Evolutionary conservation across 306 rosid genomes (phyloP).

Genomic region (Astragalus membranaceus): DNA sequence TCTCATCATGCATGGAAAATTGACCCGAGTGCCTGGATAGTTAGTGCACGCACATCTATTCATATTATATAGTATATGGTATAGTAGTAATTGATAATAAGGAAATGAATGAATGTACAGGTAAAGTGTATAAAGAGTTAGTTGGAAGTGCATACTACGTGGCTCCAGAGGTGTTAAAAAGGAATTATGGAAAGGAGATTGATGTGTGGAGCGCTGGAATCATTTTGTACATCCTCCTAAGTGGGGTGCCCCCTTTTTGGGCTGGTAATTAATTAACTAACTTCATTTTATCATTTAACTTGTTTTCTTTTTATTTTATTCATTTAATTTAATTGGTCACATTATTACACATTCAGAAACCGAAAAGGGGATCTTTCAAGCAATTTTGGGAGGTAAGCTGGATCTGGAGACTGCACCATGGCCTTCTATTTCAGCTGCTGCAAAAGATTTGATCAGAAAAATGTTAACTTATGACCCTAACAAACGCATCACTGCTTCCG

Average conservation of each 20-base stretch:
- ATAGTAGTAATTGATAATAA: too few species aligned
- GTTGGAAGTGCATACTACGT: conserved; percentile 90
- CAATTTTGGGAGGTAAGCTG: conserved; percentile 41
- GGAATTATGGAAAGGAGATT: conserved; percentile 81
- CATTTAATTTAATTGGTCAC: too few species aligned
- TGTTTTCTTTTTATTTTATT: too few species aligned
- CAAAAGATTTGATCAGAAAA: conserved; percentile 75
- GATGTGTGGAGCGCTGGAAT: conserved; percentile 97
- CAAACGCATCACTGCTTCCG: conserved; percentile 75
- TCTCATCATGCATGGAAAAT: too few species aligned
- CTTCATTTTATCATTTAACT: too few species aligned
- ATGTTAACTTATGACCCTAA: conserved; percentile 62
- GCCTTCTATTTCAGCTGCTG: conserved; percentile 77
- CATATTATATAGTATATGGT: too few species aligned
- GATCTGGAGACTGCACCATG: conserved; percentile 71
- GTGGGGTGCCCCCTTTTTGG: conserved; percentile 96
- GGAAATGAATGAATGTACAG: conserved; percentile 27
- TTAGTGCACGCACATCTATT: too few species aligned
- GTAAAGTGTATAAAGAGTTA: conserved; percentile 51
- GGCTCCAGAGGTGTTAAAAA: conserved; percentile 77
- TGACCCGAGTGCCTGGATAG: too few species aligned
- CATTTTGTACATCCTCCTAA: conserved; percentile 75
- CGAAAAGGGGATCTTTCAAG: conserved; percentile 55
- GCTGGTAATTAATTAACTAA: conserved; percentile 43
- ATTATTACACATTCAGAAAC: conserved; percentile 41